Base-by-base conservation (phyloP, 805 yeast species). In the Hanseniaspora hatyaiensis region DNA sequence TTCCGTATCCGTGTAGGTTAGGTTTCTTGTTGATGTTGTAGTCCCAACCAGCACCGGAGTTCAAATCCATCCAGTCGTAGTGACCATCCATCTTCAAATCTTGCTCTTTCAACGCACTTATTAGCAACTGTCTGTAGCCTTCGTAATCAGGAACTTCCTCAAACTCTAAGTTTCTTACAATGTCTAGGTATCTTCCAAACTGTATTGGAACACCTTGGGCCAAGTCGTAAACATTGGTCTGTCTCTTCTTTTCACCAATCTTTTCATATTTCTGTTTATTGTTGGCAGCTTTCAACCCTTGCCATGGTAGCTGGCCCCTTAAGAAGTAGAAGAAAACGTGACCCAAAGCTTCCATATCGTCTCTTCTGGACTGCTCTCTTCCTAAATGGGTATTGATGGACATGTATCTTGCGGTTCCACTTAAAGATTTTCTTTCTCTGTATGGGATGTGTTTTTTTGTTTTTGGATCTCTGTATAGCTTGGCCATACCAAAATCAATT, bases 351-450 rank as follows among this genome's bases (percentile, higher is more conserved):
- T 92, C 98, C 60, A 92, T 74, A 66, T 92, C 98, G 61, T 92
- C 98, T 58, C 98, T 75, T 62, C 98, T 80, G 58, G 85, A 79
- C 69, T 92, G 98, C 65, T 92, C 98, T 58, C 96, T 78, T 41
- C 98, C 98, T 58, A 92, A 69, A 66, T 92, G 98, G 8, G 98
- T 92, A 68, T 92, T 92, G 55, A 92, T 88, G 26, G 94, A 82
- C 96, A 92, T 92, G 68, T 92, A 92, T 58, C 98, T 73, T n/a
- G 97, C 98, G 2, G 98, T 92, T 42, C 98, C 98, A 63, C 95
- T 82, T 54, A 92, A 70, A 4, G 95, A 85, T 66, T 92, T 92
- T 64, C 88, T 85, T 64, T 92, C 98, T 58, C 97, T 74, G 65
- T 88, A 92, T 28, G 98, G 97, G 54, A 92, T 92, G 65, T 92